A percentile compares a stretch with the other conserved stretches of the same genome.
These are phyloP conservation scores for Passiflora organensis DNA, from an alignment of 345 rosid species.

Conservation along the genomic window DNA sequence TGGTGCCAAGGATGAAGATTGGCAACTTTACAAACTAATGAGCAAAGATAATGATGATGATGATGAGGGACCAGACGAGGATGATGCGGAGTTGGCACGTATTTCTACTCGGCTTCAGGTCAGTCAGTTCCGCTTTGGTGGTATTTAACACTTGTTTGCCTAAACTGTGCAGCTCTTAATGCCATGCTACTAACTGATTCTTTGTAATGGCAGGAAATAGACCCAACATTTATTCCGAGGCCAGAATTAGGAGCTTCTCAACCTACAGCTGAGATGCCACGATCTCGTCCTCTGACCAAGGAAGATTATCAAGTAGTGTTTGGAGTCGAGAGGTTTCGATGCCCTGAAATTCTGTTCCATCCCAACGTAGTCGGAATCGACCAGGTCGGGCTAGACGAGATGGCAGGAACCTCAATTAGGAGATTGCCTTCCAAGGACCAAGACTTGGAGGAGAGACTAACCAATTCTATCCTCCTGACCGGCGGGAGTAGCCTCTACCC, in stretches of 20 bases:
- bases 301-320: slow-evolving; percentile 79
- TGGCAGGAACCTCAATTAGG: slow-evolving; percentile 69
- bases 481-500: slow-evolving; percentile 74
- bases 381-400: slow-evolving; percentile 82
- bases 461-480: slow-evolving; percentile 68
- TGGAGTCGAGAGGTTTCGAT: slow-evolving; percentile 79
- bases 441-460: slow-evolving; percentile 53
- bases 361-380: slow-evolving; percentile 87
- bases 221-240: slow-evolving; percentile 70
- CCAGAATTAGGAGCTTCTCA: slow-evolving; percentile 47
- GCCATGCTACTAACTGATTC: neutral
- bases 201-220: slow-evolving; percentile 51
- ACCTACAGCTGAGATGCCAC: slow-evolving; percentile 52
- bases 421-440: slow-evolving; percentile 43
- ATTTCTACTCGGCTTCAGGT: slow-evolving; percentile 76
- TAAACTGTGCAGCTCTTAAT: neutral
- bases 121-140: neutral
- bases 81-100: slow-evolving; percentile 66
- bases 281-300: slow-evolving; percentile 59
- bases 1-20: slow-evolving; percentile 90
- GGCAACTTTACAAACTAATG: slow-evolving; percentile 95
- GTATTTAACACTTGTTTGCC: neutral
- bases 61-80: slow-evolving; percentile 62
- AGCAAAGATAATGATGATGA: slow-evolving; percentile 83
- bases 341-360: slow-evolving; percentile 74